phyloP scores from a whole-genome alignment of 1,139 yeast genomes.

The Candida sanyaensis region DNA sequence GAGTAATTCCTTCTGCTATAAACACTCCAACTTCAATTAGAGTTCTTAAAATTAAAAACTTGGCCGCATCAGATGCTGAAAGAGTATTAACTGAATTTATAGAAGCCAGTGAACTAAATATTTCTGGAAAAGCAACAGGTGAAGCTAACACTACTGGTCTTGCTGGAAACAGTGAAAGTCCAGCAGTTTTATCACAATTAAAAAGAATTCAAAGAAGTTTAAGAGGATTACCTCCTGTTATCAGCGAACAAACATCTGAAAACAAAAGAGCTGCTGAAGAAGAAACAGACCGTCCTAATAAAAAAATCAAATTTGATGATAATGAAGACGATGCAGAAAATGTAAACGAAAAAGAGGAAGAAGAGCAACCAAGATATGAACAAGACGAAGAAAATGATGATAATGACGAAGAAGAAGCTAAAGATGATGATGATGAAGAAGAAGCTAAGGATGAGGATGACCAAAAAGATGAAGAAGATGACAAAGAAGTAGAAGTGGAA shows the following conservation, averaged over 20 bases:
- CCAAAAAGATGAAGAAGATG: constrained; percentile 12
- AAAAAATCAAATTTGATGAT: constrained; percentile 33
- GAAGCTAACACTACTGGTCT: constrained; percentile 19
- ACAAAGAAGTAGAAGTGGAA: constrained; percentile 8
- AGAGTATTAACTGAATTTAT: constrained; percentile 48
- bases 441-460: constrained; percentile 21
- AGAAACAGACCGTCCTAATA: constrained; percentile 21
- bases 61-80: constrained; percentile 47
- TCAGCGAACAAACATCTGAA: constrained; percentile 24
- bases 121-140: constrained; percentile 8
- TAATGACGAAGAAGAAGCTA: constrained; percentile 11
- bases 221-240: constrained; percentile 68
- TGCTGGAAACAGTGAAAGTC: constrained; percentile 27
- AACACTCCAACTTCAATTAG: constrained; percentile 52
- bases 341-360: constrained; percentile 19
- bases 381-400: constrained; percentile 20
- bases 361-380: constrained; percentile 22
- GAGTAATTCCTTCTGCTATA: constrained; percentile 45
- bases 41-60: constrained; percentile 25
- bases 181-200: constrained; percentile 56
- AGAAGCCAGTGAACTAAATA: constrained; percentile 31
- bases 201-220: constrained; percentile 69
- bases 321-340: constrained; percentile 18
- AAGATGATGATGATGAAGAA: constrained; percentile 14
- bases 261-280: constrained; percentile 19